Base-by-base conservation (phyloP, 2,329 filamentous ascomycete species). In the Hypoxylon sp. region DNA sequence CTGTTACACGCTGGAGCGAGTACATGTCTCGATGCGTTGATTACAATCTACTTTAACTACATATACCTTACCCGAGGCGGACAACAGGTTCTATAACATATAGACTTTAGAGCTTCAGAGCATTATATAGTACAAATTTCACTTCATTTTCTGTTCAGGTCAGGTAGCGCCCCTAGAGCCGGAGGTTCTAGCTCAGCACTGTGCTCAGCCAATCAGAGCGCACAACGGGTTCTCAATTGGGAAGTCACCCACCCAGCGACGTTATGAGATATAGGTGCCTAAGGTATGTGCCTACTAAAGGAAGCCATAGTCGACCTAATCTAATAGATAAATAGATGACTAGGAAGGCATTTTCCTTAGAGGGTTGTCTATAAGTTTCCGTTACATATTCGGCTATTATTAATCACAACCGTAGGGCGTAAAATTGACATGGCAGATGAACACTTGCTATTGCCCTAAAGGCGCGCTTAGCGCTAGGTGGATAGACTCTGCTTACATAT, bases 241-340 rank as follows among this genome's bases (percentile, higher is more conserved):
- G 64, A 63, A 67, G 46, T 63, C n/a, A 6, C 32, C 28, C 28
- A 28, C 50, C 63, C 56, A 53, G 7, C 7, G 30, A 17, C 25
- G 19, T 17, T 28, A 32, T 4, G 17, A 19, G 17, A 43, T 21
- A 11, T 43, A 43, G 38, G 38, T 19, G n/a, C n/a, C 13, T 34
- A 23, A 23, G 23, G 28, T 30, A 30, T n/a, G n/a, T n/a, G n/a
- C 28, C 28, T 30, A 7, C 28, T 30, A 30, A 25, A 7, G 28
- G 6, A 30, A 30, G 28, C 6, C 28, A 7, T 30, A 30, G 5
- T 7, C 28, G n/a, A n/a, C n/a, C n/a, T n/a, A n/a, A 30, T 30
- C 28, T 30, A 30, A 30, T 30, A 5, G 23, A 23, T 23, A 7
- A 30, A 7, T 34, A 19, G n/a, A 3, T 19, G 13, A 28, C 21